These are phyloP conservation scores for Metschnikowia kofuensis DNA, from an alignment of 805 yeast genomes.

Conservation along the genomic window DNA sequence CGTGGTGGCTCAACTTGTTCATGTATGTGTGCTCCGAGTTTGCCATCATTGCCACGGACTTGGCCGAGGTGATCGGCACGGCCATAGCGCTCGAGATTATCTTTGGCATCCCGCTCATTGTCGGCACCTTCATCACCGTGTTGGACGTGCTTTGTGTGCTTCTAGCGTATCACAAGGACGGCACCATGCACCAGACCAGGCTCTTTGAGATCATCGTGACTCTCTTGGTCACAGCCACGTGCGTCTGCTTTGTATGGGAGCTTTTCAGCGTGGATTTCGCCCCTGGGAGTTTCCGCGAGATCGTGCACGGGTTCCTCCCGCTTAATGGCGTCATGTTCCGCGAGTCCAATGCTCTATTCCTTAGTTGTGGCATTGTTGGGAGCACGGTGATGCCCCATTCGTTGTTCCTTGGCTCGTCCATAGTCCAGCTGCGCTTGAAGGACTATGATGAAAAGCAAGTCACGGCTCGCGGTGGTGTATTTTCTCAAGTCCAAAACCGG, in stretches of 20 bases:
- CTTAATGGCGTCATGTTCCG: slow-evolving; percentile 26
- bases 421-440: slow-evolving; percentile 43
- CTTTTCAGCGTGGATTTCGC: slow-evolving; percentile 52
- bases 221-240: slow-evolving; percentile 66
- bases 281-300: slow-evolving; percentile 49
- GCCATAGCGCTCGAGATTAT: slow-evolving; percentile 81
- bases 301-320: slow-evolving; percentile 72
- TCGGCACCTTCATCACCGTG: slow-evolving; percentile 78
- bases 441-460: slow-evolving; percentile 40
- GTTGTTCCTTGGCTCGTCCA: slow-evolving; percentile 41
- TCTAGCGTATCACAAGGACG: slow-evolving; percentile 72
- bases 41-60: slow-evolving; percentile 88
- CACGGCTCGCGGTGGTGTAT: slow-evolving; percentile 1
- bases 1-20: slow-evolving; percentile 58
- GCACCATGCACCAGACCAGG: slow-evolving; percentile 70
- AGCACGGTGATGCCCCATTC: slow-evolving; percentile 50
- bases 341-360: slow-evolving; percentile 39
- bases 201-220: slow-evolving; percentile 77
- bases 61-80: slow-evolving; percentile 93
- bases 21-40: slow-evolving; percentile 74
- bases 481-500: neutral
- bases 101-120: slow-evolving; percentile 66
- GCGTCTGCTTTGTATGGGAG: slow-evolving; percentile 71
- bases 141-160: slow-evolving; percentile 77
- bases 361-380: slow-evolving; percentile 46